Evolutionary conservation across 192 early-diverging fungal genomes (phyloP).

Genomic region (Chytriomyces sp.): DNA sequence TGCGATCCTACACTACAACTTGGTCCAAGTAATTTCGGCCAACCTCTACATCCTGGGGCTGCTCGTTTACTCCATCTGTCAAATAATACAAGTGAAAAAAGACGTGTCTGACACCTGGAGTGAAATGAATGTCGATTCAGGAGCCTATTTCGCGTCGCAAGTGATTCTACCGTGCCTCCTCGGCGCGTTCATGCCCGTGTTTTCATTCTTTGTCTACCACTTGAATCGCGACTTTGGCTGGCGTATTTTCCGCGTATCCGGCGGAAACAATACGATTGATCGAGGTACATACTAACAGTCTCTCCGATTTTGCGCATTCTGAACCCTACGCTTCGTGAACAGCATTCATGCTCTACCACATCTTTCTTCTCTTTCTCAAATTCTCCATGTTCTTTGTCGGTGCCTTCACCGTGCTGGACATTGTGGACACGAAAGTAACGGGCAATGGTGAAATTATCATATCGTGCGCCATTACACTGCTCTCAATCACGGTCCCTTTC

Average conservation of each 20-base stretch:
- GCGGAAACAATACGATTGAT: slow-evolving; percentile 10
- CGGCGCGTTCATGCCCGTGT: slow-evolving; percentile 12
- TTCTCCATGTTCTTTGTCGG: slow-evolving; percentile 23
- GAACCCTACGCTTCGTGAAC: not conserved
- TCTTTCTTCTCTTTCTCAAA: slow-evolving; percentile 27
- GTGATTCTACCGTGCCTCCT: slow-evolving; percentile 2
- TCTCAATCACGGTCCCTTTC: not conserved
- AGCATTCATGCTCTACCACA: slow-evolving; percentile 12
- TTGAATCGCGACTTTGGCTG: slow-evolving; percentile 21
- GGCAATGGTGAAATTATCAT: not conserved
- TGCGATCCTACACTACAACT: slow-evolving; percentile 10
- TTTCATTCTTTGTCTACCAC: slow-evolving; percentile 8
- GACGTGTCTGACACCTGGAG: not conserved
- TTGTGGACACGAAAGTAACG: slow-evolving; percentile 15
- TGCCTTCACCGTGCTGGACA: slow-evolving; percentile 16
- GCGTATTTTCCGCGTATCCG: slow-evolving; percentile 7
- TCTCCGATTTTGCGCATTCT: not conserved
- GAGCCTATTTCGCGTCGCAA: slow-evolving; percentile 10
- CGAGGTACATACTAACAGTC: not conserved
- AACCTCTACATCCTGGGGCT: slow-evolving; percentile 23
- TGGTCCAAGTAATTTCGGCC: slow-evolving; percentile 8
- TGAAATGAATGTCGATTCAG: not conserved
- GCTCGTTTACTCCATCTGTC: slow-evolving; percentile 9
- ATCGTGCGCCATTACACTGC: not conserved
- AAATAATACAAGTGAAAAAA: slow-evolving; percentile 19